Evolutionary conservation across 192 early-diverging fungal species (phyloP), one percentile per base, ranked within the genome.

Genomic region (Diversispora epigaea): DNA sequence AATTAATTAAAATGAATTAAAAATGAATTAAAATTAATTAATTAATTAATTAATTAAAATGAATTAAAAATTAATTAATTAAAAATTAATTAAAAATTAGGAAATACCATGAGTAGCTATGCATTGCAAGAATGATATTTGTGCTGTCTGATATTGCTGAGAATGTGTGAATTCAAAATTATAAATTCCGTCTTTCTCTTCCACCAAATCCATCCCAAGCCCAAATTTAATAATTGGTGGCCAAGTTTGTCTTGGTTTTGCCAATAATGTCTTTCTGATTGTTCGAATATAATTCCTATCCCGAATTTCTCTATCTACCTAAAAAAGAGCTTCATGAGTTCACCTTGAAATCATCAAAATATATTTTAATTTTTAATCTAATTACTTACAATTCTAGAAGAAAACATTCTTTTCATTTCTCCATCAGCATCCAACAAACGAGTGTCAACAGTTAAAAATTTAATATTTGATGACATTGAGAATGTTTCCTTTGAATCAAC

Each of bases 391-490:
- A 94, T 89, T 17, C 87, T 87, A 6, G 94, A 91, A 15, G 95
- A 95, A 88, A 98, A 98, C 83, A 95, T 84, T 22, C 91, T 85
- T 45, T 89, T 88, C 89, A 97, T 93, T 82, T 98, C 96, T 15
- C 90, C 90, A 70, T 93, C 93, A 21, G 92, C 87, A 79, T 95
- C 93, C 57, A 96, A 77, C 71, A 83, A 83, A 44, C 89, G 87
- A 25, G 86, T 76, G 56, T 96, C 92, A 45, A 88, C 75, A 10
- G 84, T 77, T 52, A 88, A n/a, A 21, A 86, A 70, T 80, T 77
- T 40, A 79, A 78, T 62, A 74, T 40, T 43, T 79, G 82, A 11
- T 41, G 52, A 44, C 12, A 49, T 21, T 1, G 49, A 15, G 41
- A 9, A 50, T 77, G 50, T n/a, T 40, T 25, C 8, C 0, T 58